Base-by-base conservation (phyloP, 202 grass and related monocot species). In the Carex arenaria region DNA sequence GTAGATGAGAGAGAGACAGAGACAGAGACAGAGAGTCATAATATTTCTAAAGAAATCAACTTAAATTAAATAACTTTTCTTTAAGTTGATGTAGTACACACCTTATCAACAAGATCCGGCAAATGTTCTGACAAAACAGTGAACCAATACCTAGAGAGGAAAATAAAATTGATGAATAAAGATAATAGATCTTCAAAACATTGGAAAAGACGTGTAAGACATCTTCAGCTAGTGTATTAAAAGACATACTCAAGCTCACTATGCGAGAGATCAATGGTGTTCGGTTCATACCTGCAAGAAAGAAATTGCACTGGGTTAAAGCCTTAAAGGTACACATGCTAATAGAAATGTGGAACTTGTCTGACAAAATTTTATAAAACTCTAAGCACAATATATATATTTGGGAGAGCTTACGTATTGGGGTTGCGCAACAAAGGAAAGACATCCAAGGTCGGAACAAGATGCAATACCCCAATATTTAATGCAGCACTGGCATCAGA, bases 381-480 rank as follows among this genome's bases (percentile, higher is more conserved):
- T 51, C 70, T 53, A 43, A 72, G 47, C 72, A 75, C 49, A 77
- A 15, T 45, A 45, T 45, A 45, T 45, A 45, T 45, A 22, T 45
- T 72, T n/a, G 57, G 87, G 23, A 53, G n/a, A 69, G 30, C 94
- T 92, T 95, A 98, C 95, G 1, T 91, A 78, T 98, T 93, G 83
- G 95, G 95, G 47, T 98, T 89, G 82, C 85, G 90, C 66, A 98
- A 89, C 78, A 98, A 83, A 1, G 95, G 91, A 69, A 98, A 98
- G 65, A 92, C 95, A 71, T 98, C 95, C 84, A 98, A 80, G 83
- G 95, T 91, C 51, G 95, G 95, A 55, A 92, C 93, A 81, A 98
- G 92, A 92, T 98, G 95, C 72, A 98, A 93, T 85, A 98, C 95
- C 43, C 95, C 95, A 70, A 98, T 84, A 92, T 90, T 98, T 78